Conservation (phyloP, 805 yeast genomes). For the Phaffomyces opuntiae region DNA sequence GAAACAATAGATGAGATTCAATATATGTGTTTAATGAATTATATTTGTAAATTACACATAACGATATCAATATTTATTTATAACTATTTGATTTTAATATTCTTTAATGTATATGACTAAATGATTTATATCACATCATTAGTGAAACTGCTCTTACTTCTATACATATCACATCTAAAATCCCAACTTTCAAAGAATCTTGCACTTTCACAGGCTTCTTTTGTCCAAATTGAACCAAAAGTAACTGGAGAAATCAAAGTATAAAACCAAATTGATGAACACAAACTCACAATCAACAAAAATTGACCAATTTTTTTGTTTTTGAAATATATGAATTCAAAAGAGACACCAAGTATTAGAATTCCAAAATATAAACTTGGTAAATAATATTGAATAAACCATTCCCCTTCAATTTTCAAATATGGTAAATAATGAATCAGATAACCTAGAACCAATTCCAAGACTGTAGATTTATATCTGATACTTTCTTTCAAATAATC, state of each 20-base stretch:
- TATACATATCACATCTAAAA: constrained; percentile 31
- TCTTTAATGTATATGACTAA: too few species aligned
- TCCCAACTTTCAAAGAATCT: constrained; percentile 37
- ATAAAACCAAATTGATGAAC: constrained; percentile 17
- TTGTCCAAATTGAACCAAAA: constrained; percentile 41
- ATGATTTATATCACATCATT: background rate
- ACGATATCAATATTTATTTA: too few species aligned
- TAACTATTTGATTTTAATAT: too few species aligned
- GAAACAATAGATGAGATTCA: constrained; percentile 2
- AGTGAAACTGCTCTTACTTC: background rate
- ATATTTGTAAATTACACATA: too few species aligned
- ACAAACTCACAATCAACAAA: constrained; percentile 17
- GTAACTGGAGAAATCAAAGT: constrained; percentile 35
- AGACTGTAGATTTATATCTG: constrained; percentile 17
- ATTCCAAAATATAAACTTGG: constrained; percentile 45
- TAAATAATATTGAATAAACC: constrained; percentile 40
- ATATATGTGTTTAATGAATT: too few species aligned
- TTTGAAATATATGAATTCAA: constrained; percentile 33
- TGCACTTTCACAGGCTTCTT: constrained; percentile 30
- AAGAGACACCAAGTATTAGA: constrained; percentile 35
- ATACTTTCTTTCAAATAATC: constrained; percentile 10
- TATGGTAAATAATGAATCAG: constrained; percentile 52
- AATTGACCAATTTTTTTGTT: constrained; percentile 23
- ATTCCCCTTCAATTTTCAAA: constrained; percentile 25
- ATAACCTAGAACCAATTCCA: constrained; percentile 43